Base-by-base conservation (phyloP, 768 basidiomycete species). In the Butyriboletus loyo region DNA sequence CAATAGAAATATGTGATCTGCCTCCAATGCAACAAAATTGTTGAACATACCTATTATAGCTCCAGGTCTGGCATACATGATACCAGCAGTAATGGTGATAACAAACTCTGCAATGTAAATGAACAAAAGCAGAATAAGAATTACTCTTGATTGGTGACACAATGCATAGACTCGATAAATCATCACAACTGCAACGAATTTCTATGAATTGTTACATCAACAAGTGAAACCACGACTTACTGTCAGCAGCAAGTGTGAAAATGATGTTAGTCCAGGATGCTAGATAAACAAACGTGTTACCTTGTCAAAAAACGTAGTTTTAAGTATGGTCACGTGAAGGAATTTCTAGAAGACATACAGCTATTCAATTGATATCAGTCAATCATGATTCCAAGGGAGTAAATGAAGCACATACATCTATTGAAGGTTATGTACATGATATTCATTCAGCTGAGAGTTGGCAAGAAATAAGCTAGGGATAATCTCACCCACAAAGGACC, bases 91-190 rank as follows among this genome's bases (percentile, higher is more conserved):
- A 2, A 47, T 6, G 7, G 1, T 28, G 17, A 28, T 0, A 21
- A 40, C 15, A 39, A 56, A 5, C 5, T 42, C 46, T 19, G 7
- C 41, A 15, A 3, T 5, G 5, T 25, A 56, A 7, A 56, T 24
- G 9, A 51, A 32, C 3, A 57, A 28, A 13, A 57, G 54, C 17
- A 50, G 2, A 4, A 3, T 2, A 5, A 56, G 43, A 6, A 56
- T 19, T 6, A 0, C 9, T 22, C 41, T 47, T 13, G 56, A 56
- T 17, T 7, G 45, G 2, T 42, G 30, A 21, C 39, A 56, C 28
- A 57, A 17, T 24, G 56, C 56, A 48, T 56, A 57, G 10, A 56
- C 37, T 24, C 54, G 49, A 19, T 44, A 39, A 5, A 57, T n/a
- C 56, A 57, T 57, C 9, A 57, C 11, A 17, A 56, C 56, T 57